Evolutionary conservation across 2,329 filamentous ascomycete species (phyloP).

Genomic region (Ascosphaera aggregata): DNA sequence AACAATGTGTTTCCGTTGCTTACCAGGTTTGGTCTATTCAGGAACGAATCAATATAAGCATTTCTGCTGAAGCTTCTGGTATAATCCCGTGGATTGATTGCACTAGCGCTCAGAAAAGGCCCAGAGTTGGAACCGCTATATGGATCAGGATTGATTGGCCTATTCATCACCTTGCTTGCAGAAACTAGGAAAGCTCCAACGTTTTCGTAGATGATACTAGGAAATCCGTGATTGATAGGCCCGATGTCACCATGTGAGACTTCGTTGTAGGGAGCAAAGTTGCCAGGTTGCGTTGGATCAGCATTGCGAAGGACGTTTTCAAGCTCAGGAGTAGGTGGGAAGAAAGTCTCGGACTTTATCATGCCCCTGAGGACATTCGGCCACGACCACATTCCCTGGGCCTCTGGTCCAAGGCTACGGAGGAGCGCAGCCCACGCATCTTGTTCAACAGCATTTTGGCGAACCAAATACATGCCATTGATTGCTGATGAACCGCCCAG

Average conservation of each 20-base stretch:
- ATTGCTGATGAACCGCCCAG: conserved; percentile 13
- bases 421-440: conserved; percentile 12
- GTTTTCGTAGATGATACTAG: not conserved
- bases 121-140: not conserved
- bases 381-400: not conserved
- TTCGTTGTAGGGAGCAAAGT: not conserved
- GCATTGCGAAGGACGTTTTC: not conserved
- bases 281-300: not conserved
- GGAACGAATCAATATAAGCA: not conserved
- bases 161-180: not conserved
- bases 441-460: conserved; percentile 10
- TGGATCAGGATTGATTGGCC: not conserved
- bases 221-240: not conserved
- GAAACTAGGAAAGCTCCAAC: not conserved
- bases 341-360: not conserved
- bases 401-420: not conserved
- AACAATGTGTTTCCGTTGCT: too few species aligned
- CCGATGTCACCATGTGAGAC: not conserved
- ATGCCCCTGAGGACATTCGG: not conserved
- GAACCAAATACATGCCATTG: conserved; percentile 12
- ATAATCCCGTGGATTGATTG: not conserved
- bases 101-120: not conserved
- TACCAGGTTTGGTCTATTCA: not conserved
- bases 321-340: not conserved
- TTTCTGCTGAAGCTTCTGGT: not conserved